These are phyloP conservation scores for Agapanthus africanus DNA, from an alignment of 106 monocot species.

Conservation along the genomic window DNA sequence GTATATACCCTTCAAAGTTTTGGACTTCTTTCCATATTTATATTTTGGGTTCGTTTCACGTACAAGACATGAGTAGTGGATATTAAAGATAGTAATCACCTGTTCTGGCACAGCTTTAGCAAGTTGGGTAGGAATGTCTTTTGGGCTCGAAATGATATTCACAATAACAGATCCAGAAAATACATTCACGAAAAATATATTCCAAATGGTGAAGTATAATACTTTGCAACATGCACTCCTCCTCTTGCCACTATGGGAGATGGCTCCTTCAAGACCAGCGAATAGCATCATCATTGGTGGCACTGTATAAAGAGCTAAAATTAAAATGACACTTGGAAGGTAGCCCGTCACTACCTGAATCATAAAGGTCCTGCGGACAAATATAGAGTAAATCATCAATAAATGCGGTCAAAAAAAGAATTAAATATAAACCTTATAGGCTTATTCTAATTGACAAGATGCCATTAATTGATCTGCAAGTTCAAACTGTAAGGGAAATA, in stretches of 20 bases:
- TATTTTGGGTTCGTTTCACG: no score
- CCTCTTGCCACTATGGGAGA: constrained; percentile 63
- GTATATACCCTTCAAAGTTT: no score
- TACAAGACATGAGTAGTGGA: no score
- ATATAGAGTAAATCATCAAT: background rate
- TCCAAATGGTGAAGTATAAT: constrained; percentile 77
- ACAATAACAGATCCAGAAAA: constrained; percentile 57
- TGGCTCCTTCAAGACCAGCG: constrained; percentile 55
- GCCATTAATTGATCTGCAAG: no score
- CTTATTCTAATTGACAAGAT: no score
- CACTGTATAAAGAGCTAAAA: constrained; percentile 45
- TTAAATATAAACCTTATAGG: no score
- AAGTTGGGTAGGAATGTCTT: constrained; percentile 47
- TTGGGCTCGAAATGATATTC: constrained; percentile 51
- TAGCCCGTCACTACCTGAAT: constrained; percentile 62
- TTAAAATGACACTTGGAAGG: constrained; percentile 66
- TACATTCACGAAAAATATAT: constrained; percentile 74
- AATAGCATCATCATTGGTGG: constrained; percentile 80
- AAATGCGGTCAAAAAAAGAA: no score
- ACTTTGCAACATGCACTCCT: constrained; percentile 73
- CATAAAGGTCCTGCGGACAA: constrained; percentile 35
- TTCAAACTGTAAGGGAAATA: no score
- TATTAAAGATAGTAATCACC: constrained; percentile 23
- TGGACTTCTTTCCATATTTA: no score
- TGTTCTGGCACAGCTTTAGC: constrained; percentile 67